Base-by-base conservation (phyloP, 2,329 filamentous ascomycete genomes). In the Neopestalotiopsis sp. region DNA sequence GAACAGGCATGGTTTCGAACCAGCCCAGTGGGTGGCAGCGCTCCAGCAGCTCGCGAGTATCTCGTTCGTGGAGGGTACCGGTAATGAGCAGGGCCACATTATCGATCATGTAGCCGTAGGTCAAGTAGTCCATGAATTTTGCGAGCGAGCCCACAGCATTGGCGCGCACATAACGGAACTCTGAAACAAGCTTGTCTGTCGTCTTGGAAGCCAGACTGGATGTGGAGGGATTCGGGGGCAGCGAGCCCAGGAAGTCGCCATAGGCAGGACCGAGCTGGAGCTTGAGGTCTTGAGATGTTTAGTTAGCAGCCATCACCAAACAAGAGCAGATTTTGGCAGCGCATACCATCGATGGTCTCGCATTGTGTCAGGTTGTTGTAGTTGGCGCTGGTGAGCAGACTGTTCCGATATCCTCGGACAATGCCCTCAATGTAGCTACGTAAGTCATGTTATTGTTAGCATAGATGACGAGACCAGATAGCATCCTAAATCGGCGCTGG, bases 21-120 rank as follows among this genome's bases (percentile, higher is more conserved):
- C 95, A 98, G 74, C 96, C 96, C 7, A 99, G 88, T 6, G 96
- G 96, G 77, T 99, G 97, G 82, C 97, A 99, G 81, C 96, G 88
- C 78, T 98, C 96, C 67, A 99, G 85, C 71, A 99, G 89, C 83
- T 99, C 96, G 70, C 95, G 91, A 3, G 96, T 99, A 81, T 99
- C 96, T 79, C 96, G 90, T 84, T 99, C 97, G 83, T 99, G 96
- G 38, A 99, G 89, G 13, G 96, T 99, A 71, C 96, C 96, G 28
- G 96, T 99, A 81, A 99, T 99, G 77, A 99, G 90, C 56, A 99
- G 91, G 52, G 97, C 96, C 66, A 99, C 94, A 77, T 99, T 99
- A 84, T 99, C 96, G 82, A 99, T 99, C 96, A 99, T 99, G 87
- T 99, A 99, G 71, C 95, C 95, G 81, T 99, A 99, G 1, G 96